Percentiles rank a stretch among this genome's conserved stretches.
These are phyloP conservation scores for Caloboletus inedulis DNA, from an alignment of 1,284 basidiomycete genomes.

Conservation along the genomic window DNA sequence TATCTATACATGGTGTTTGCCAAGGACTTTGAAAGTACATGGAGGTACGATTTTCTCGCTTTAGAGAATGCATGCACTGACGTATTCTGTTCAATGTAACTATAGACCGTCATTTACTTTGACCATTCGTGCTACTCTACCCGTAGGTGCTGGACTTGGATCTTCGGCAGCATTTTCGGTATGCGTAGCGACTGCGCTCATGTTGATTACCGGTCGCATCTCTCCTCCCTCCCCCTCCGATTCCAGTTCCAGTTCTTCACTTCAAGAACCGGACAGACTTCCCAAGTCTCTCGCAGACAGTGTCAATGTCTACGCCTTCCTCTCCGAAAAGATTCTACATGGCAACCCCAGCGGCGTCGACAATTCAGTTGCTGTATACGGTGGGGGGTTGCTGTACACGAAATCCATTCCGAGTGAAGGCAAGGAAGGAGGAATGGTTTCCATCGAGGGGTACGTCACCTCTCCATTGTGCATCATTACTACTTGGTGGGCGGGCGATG, in stretches of 20 bases:
- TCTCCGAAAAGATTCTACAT: conserved; percentile 95
- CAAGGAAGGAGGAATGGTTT: conserved; percentile 77
- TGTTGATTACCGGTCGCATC: conserved; percentile 69
- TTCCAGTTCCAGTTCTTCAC: conserved; percentile 6
- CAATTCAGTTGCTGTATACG: conserved; percentile 91
- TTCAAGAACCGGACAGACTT: conserved; percentile 35
- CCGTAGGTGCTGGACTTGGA: conserved; percentile 97
- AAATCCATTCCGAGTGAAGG: conserved; percentile 66
- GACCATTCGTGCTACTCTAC: conserved; percentile 86
- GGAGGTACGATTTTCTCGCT: conserved; percentile 43
- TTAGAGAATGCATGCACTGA: background rate
- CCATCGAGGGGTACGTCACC: conserved; percentile 72
- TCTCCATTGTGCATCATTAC: background rate
- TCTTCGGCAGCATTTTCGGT: conserved; percentile 95
- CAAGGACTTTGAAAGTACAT: conserved; percentile 38
- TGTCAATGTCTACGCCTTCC: conserved; percentile 92
- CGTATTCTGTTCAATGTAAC: background rate
- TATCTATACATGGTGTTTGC: conserved; percentile 90
- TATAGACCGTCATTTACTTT: conserved; percentile 73
- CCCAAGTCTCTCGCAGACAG: conserved; percentile 56
- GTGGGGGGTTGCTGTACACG: conserved; percentile 91
- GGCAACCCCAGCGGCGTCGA: conserved; percentile 98
- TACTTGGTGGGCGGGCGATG: conserved; percentile 9
- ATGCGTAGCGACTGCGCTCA: conserved; percentile 79
- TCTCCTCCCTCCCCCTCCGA: conserved; percentile 42